Base-by-base conservation (phyloP, 345 rosid species). In the Eutrema heterophyllum region DNA sequence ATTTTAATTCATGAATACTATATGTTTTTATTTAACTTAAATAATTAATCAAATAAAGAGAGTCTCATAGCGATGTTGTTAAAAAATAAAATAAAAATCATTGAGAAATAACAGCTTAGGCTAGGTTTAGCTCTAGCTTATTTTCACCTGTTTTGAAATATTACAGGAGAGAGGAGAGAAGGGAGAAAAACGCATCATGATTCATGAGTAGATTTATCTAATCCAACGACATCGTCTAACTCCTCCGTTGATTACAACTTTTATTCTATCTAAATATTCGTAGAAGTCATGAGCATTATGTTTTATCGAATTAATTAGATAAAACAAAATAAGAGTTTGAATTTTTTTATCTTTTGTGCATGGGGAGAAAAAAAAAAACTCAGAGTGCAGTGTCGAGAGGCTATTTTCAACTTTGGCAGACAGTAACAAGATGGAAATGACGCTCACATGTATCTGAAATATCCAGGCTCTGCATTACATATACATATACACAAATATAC, bases 371-470 rank as follows among this genome's bases (percentile, higher is more conserved):
- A 48, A 56, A 46, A 4, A 13, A 16, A 58, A 60, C 74, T 32
- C 13, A 60, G 69, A 69, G 64, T 68, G 74, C 68, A 68, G 51
- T 68, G 56, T 62, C 11, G 75, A 69, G 57, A 62, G 75, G 75
- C 75, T 21, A 53, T 62, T 62, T 76, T 76, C 79, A 76, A 76
- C 59, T 62, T 54, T 68, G 74, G 65, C 79, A 61, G 75, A 69
- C 65, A 53, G 58, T 69, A 62, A 76, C 75, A 76, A 76, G 79
- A 76, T 76, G 65, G 75, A 76, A 76, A 68, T 62, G 79, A 76
- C 79, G 27, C 59, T 61, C 62, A 21, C 24, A 21, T 52, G 56
- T 36, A 21, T 68, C 74, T 68, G 74, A 65, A 32, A 11, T 36
- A 44, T 69, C 64, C 70, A 68, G 79, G 74, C 69, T 69, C 64